Conservation (phyloP, 768 basidiomycete genomes). For the Pleurotus eryngii region DNA sequence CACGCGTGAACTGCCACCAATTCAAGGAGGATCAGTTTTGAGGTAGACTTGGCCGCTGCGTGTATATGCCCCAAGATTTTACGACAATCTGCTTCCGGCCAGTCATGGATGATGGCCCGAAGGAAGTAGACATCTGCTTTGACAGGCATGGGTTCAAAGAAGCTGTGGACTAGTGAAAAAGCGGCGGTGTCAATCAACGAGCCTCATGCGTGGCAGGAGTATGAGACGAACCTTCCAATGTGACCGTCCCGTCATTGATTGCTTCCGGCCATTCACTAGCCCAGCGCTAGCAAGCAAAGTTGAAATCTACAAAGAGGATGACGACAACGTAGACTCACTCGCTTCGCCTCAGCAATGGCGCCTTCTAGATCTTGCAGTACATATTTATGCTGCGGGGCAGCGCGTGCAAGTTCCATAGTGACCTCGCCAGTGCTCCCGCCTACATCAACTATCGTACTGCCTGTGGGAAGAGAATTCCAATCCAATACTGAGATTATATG, state of each 20-base stretch:
- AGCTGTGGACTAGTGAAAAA: conserved; percentile 26
- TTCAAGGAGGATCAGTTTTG: conserved; percentile 36
- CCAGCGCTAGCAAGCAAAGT: conserved; percentile 6
- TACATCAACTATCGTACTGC: conserved; percentile 25
- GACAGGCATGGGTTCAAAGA: conserved; percentile 33
- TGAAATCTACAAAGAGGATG: too few species aligned
- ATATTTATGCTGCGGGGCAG: conserved; percentile 16
- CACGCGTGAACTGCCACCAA: conserved; percentile 27
- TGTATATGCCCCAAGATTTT: conserved; percentile 32
- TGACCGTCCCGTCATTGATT: conserved; percentile 12
- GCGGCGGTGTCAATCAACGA: not conserved
- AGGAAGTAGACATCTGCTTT: conserved; percentile 33
- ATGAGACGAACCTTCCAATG: conserved; percentile 14
- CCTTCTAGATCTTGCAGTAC: conserved; percentile 23
- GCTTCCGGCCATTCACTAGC: conserved; percentile 13
- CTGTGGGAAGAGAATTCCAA: conserved; percentile 19
- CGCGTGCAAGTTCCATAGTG: conserved; percentile 18
- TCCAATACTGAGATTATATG: conserved; percentile 15
- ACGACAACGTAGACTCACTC: not conserved
- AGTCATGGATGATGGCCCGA: conserved; percentile 35
- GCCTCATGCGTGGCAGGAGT: not conserved
- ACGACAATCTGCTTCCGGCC: conserved; percentile 27
- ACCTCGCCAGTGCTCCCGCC: conserved; percentile 25
- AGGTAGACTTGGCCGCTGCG: conserved; percentile 26
- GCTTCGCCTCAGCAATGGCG: conserved; percentile 14